Conservation (phyloP, 2,329 filamentous ascomycete species). For the Knoxdaviesia proteae region DNA sequence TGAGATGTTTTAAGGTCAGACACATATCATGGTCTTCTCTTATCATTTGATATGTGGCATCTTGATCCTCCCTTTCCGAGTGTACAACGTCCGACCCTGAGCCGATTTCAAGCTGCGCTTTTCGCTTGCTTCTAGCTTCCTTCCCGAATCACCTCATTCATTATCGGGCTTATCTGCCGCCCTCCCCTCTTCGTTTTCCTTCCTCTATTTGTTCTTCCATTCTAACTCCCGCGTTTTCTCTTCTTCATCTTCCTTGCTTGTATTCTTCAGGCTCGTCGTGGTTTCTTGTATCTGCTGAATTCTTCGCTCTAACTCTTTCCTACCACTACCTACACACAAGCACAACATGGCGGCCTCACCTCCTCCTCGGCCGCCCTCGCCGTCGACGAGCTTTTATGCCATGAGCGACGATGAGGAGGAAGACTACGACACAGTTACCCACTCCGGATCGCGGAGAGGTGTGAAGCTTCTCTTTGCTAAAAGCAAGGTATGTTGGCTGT, state of each 20-base stretch:
- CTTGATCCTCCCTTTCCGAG: too few relatives aligned
- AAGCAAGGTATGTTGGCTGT: conserved; percentile 52
- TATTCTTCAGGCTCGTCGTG: background rate
- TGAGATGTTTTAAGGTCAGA: too few relatives aligned
- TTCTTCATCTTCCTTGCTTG: background rate
- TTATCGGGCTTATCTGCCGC: conserved; percentile 1
- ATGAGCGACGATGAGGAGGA: conserved; percentile 92
- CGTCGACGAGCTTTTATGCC: conserved; percentile 78
- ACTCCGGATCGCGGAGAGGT: conserved; percentile 53
- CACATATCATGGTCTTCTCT: too few relatives aligned
- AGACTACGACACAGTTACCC: conserved; percentile 84
- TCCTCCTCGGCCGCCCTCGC: conserved; percentile 33
- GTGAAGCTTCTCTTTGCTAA: conserved; percentile 92
- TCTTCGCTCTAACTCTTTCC: conserved; percentile 1
- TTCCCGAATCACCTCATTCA: background rate
- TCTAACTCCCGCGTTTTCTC: background rate
- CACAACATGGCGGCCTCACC: conserved; percentile 7
- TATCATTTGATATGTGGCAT: too few relatives aligned
- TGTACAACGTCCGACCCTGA: too few relatives aligned
- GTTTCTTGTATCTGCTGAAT: background rate
- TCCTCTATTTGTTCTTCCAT: background rate
- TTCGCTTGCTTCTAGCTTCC: background rate
- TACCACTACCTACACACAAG: conserved; percentile 2
- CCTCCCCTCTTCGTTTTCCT: background rate
- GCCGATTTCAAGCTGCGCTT: background rate